Evolutionary conservation across 202 grass and related monocot genomes (phyloP), one percentile per base, ranked within the genome.

Genomic region (Setaria viridis): DNA sequence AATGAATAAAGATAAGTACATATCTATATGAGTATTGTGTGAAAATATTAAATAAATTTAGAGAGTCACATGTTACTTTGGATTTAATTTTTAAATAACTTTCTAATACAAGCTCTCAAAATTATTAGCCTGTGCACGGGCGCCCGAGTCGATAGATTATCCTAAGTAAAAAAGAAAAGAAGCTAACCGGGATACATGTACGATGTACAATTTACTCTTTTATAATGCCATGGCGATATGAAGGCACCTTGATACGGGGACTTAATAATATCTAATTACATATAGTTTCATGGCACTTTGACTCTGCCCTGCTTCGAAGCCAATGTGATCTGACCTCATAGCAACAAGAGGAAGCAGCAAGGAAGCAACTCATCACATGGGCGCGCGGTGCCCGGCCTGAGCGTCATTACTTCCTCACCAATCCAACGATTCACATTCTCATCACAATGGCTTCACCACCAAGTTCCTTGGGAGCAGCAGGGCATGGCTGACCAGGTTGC

Each of bases 391-490:
- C 32, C 29, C 14, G 30, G 15, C 16, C 72, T 9, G 2, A 75
- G 49, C 50, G 51, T 75, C 50, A 56, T 75, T 75, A 10, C 72
- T 33, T 75, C 72, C 51, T 21, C 17, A 35, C 50, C 50, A 75
- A 75, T 56, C 72, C 50, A 75, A 75, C 1, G 50, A 39, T 57
- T 7, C 15, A 35, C 2, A 20, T 19, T 6, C 13, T 25, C 35
- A 4, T 54, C 4, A 7, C 35, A 58, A 39, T 77, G 41, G 48
- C 86, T 78, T 78, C 86, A 21, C 64, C 63, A 63, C 64, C 80
- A 88, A 88, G 86, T 83, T 78, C 86, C 72, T 82, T 83, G 0
- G 2, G 11, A 77, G 33, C 78, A 76, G 14, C 79, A 54, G 82
- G 79, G 43, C 15, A 71, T 84, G 80, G 68, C 32, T 62, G 48